phyloP scores from a whole-genome alignment of 169 alveolate genomes.

The Plasmodium knowlesi region DNA sequence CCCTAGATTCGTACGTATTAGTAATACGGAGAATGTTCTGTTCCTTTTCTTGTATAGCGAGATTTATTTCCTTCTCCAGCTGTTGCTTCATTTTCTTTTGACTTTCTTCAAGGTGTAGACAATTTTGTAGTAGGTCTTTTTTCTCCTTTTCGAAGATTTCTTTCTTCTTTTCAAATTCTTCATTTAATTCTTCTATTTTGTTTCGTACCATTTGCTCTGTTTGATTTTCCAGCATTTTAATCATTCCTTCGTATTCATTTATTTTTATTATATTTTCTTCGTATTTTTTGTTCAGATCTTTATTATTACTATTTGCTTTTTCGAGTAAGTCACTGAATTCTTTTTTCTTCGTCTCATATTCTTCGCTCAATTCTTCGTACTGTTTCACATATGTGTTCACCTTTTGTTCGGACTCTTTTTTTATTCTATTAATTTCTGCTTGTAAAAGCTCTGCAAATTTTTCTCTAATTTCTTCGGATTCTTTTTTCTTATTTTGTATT shows the following conservation, averaged over 20 bases:
- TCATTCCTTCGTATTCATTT: conserved; percentile 68
- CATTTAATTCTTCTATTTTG: conserved; percentile 68
- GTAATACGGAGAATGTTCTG: conserved; percentile 13
- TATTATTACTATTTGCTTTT: conserved; percentile 44
- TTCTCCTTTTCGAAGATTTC: conserved; percentile 61
- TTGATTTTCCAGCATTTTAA: conserved; percentile 47
- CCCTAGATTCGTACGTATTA: conserved; percentile 6
- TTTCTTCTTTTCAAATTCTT: conserved; percentile 52
- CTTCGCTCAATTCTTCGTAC: conserved; percentile 56
- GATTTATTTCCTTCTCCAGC: neutral
- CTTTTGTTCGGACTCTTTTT: conserved; percentile 40
- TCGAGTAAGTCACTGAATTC: conserved; percentile 54
- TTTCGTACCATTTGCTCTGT: conserved; percentile 50
- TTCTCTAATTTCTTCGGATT: conserved; percentile 68
- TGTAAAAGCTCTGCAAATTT: conserved; percentile 55
- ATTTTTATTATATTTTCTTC: conserved; percentile 75
- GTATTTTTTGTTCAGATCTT: conserved; percentile 39
- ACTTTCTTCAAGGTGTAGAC: neutral
- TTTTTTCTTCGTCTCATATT: conserved; percentile 36
- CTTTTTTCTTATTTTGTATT: conserved; percentile 8
- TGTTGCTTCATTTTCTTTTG: conserved; percentile 21
- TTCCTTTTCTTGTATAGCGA: conserved; percentile 25
- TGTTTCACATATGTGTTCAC: conserved; percentile 33
- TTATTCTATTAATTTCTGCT: conserved; percentile 63
- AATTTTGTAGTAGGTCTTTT: conserved; percentile 32